phyloP scores from a whole-genome alignment of 2,329 filamentous ascomycete species.

The Uncinocarpus reesii region DNA sequence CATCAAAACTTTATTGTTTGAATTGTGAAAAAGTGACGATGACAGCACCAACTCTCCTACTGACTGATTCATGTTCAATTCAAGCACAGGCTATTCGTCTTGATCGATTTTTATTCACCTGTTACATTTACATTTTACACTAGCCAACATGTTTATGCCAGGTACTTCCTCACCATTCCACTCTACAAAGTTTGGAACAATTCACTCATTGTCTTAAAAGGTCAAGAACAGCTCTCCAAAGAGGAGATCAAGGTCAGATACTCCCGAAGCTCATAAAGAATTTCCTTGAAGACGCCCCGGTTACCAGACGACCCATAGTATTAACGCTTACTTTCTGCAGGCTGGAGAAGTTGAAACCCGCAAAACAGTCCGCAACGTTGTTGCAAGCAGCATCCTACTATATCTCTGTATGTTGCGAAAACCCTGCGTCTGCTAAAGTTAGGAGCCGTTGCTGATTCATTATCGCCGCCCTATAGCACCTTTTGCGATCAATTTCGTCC shows the following conservation, averaged over 20 bases:
- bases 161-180: constrained; percentile 10
- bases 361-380: constrained; percentile 45
- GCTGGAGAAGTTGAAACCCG: constrained; percentile 45
- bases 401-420: constrained; percentile 50
- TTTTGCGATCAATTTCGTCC: constrained; percentile 41
- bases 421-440: not conserved
- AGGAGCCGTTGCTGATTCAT: not conserved
- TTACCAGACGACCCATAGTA: constrained; percentile 1
- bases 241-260: constrained; percentile 36
- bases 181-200: not conserved
- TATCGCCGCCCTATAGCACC: constrained; percentile 30
- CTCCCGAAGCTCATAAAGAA: not conserved
- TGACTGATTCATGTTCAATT: too few relatives aligned
- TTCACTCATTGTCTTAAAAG: constrained; percentile 20
- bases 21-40: constrained; percentile 1
- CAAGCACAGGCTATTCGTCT: not conserved
- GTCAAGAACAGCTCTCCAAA: constrained; percentile 38
- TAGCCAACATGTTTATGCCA: constrained; percentile 20
- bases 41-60: not conserved
- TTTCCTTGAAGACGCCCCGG: not conserved
- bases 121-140: not conserved
- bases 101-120: not conserved
- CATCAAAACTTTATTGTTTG: constrained; percentile 1
- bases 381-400: constrained; percentile 46
- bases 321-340: constrained; percentile 19